A percentile compares a stretch with the other conserved stretches of the same genome.
phyloP scores from a whole-genome alignment of 192 early-diverging fungal species.

The Obelidium mucronatum region DNA sequence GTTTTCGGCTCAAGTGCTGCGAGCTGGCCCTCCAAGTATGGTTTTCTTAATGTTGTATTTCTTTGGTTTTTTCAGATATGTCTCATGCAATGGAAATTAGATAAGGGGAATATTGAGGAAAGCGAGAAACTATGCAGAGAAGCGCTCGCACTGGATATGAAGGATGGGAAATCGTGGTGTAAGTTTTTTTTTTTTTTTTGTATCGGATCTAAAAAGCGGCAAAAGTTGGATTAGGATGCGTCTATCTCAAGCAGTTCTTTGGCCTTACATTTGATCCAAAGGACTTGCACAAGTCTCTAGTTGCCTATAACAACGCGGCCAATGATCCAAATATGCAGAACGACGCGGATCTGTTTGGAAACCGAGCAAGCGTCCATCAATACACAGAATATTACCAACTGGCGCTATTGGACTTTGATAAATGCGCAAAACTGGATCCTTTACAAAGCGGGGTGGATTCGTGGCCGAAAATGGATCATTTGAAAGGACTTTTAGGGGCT shows the following conservation, averaged over 20 bases:
- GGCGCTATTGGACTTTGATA: slow-evolving; percentile 17
- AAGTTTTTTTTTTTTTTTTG: slow-evolving; percentile 1
- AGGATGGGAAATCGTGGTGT: slow-evolving; percentile 33
- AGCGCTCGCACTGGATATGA: slow-evolving; percentile 18
- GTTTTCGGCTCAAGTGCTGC: slow-evolving; percentile 10
- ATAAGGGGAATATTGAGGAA: neutral
- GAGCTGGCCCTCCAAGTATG: slow-evolving; percentile 1
- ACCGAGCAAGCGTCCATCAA: slow-evolving; percentile 20
- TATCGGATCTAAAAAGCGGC: neutral
- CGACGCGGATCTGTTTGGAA: slow-evolving; percentile 33
- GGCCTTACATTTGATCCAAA: neutral
- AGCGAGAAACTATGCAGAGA: slow-evolving; percentile 34
- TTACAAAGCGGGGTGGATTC: slow-evolving; percentile 8
- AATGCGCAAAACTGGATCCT: slow-evolving; percentile 19
- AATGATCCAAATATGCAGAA: neutral
- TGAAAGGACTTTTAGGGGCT: neutral
- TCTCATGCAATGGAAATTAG: neutral
- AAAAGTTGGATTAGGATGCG: slow-evolving; percentile 23
- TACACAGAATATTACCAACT: slow-evolving; percentile 17
- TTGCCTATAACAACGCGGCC: neutral
- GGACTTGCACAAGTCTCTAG: neutral
- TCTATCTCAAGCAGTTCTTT: slow-evolving; percentile 10
- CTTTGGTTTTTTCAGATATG: neutral
- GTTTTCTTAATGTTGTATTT: no score
- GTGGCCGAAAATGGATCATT: neutral